These are phyloP conservation scores for Candida sonorensis DNA, from an alignment of 805 yeast species.

Conservation along the genomic window DNA sequence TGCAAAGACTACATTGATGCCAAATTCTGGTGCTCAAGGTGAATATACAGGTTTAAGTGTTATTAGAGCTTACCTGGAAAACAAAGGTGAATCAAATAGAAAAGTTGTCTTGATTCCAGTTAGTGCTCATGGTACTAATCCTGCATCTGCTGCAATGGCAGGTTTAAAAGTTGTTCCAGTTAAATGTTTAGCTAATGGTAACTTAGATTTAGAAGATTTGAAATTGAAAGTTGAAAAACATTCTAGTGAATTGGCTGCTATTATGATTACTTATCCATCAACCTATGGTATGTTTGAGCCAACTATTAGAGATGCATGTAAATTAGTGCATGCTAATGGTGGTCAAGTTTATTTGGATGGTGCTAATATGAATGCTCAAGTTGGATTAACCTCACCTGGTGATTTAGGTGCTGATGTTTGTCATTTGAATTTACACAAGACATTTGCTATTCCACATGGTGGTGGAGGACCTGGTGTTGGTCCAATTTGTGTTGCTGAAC, in stretches of 20 bases:
- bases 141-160: conserved; percentile 97
- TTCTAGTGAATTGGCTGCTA: conserved; percentile 69
- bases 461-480: conserved; percentile 99
- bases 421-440: conserved; percentile 93
- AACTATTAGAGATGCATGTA: conserved; percentile 76
- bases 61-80: conserved; percentile 67
- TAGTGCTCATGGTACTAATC: conserved; percentile 97
- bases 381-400: conserved; percentile 95
- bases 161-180: conserved; percentile 92
- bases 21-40: conserved; percentile 98
- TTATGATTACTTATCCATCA: conserved; percentile 96
- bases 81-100: conserved; percentile 65
- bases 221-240: conserved; percentile 65
- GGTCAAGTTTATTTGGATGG: conserved; percentile 98
- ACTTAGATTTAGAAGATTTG: conserved; percentile 75
- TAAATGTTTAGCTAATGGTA: conserved; percentile 80
- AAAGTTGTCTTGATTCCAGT: conserved; percentile 92
- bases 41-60: conserved; percentile 92
- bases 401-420: conserved; percentile 98
- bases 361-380: conserved; percentile 99
- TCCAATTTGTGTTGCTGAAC: conserved; percentile 87
- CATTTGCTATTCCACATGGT: conserved; percentile 97
- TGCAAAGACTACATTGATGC: conserved; percentile 85
- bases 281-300: conserved; percentile 97
- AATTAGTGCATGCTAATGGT: conserved; percentile 77